phyloP scores from a whole-genome alignment of 805 yeast genomes.

The Yarrowia sp. region DNA sequence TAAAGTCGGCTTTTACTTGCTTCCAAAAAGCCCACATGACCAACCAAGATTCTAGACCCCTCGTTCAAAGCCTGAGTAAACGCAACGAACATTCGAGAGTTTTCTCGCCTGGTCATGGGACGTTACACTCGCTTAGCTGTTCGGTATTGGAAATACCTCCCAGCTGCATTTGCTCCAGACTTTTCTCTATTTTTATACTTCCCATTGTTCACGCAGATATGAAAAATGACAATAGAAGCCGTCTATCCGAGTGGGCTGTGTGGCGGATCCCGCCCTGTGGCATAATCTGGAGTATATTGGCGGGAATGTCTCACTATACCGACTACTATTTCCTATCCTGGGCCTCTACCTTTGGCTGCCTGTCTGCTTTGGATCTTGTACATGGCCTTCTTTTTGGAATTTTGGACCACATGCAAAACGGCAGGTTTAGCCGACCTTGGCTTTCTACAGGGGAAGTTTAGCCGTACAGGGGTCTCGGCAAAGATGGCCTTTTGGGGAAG shows the following conservation, averaged over 20 bases:
- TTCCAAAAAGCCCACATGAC: too few species aligned
- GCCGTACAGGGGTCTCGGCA: background rate
- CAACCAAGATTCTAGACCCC: too few species aligned
- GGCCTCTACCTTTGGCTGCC: background rate
- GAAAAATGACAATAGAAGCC: background rate
- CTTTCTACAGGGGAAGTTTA: background rate
- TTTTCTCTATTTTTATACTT: background rate
- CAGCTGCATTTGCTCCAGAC: background rate
- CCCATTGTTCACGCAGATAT: background rate
- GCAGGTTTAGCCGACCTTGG: constrained; percentile 7
- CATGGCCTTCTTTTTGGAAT: background rate
- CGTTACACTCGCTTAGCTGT: background rate
- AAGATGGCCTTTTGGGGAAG: background rate
- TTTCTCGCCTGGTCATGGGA: background rate
- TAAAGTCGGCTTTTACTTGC: too few species aligned
- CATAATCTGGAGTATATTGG: too few species aligned
- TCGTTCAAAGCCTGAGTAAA: too few species aligned
- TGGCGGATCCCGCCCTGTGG: background rate
- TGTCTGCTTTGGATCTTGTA: background rate
- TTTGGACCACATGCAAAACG: background rate
- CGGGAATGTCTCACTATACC: background rate
- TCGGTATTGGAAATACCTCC: background rate
- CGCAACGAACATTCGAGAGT: too few species aligned
- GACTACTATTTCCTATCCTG: background rate
- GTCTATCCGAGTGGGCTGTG: background rate